Percentiles rank a stretch among this genome's conserved stretches.
Conservation (phyloP, 2,329 filamentous ascomycete species). For the Lecanoromycetidae sp. region DNA sequence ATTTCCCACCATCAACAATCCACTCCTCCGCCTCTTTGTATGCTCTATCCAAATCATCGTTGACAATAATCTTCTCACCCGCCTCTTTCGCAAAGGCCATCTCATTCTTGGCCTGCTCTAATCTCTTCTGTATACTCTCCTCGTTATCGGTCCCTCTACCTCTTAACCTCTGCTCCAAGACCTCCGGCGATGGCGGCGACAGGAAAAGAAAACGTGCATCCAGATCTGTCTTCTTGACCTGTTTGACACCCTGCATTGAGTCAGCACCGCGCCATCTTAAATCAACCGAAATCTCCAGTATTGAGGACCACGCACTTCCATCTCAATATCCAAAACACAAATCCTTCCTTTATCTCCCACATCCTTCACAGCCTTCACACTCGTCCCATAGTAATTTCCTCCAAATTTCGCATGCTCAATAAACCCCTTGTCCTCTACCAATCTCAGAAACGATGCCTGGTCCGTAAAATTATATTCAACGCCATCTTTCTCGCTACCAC, state of each 20-base stretch:
- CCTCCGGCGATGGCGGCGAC: constrained; percentile 61
- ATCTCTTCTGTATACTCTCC: constrained; percentile 54
- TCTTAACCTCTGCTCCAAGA: constrained; percentile 61
- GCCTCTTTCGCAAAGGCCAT: constrained; percentile 58
- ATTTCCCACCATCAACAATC: constrained; percentile 33
- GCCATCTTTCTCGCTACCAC: constrained; percentile 62
- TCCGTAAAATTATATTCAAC: constrained; percentile 70
- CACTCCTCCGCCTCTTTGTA: constrained; percentile 43
- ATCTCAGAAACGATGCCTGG: constrained; percentile 52
- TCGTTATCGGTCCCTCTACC: constrained; percentile 69
- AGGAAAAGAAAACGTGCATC: constrained; percentile 75
- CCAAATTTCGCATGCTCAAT: constrained; percentile 81
- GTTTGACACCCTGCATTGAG: constrained; percentile 68
- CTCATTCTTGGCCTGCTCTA: constrained; percentile 61
- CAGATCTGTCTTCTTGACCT: constrained; percentile 66
- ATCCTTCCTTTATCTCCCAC: constrained; percentile 58
- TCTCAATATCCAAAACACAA: constrained; percentile 89
- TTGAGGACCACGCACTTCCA: constrained; percentile 62
- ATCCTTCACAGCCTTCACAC: constrained; percentile 63
- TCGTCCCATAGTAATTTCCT: constrained; percentile 78
- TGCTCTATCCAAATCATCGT: constrained; percentile 50
- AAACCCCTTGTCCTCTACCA: constrained; percentile 60
- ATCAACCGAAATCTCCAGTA: no score
- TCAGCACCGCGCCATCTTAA: no score
- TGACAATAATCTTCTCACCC: constrained; percentile 54